Evolutionary conservation across 1,139 yeast species (phyloP).

Genomic region (Magnusiomyces suaveolens): DNA sequence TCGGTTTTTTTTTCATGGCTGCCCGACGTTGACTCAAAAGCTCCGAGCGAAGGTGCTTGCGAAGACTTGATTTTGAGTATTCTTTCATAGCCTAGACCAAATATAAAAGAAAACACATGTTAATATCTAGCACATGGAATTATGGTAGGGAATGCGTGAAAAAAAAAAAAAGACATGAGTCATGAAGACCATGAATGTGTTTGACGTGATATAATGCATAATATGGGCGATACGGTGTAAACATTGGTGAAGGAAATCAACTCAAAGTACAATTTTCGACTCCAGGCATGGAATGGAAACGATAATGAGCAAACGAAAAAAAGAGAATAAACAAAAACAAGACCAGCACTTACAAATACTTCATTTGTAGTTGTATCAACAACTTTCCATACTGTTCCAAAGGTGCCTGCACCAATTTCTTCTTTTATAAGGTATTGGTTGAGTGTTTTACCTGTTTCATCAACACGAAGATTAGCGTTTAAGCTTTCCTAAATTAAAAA

Average conservation of each 20-base stretch:
- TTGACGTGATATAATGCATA: too few relatives aligned
- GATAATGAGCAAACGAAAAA: neutral
- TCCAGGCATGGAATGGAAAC: neutral
- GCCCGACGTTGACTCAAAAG: conserved; percentile 10
- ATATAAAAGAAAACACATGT: too few relatives aligned
- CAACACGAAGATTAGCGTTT: conserved; percentile 29
- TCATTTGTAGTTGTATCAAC: conserved; percentile 40
- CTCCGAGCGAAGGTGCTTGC: conserved; percentile 30
- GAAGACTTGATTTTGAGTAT: conserved; percentile 33
- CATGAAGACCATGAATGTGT: too few relatives aligned
- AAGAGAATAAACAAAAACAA: neutral
- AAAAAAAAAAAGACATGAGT: too few relatives aligned
- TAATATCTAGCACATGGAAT: too few relatives aligned
- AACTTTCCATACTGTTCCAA: conserved; percentile 83
- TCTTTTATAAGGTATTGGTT: conserved; percentile 50
- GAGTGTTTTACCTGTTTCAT: conserved; percentile 28
- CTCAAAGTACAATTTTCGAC: too few relatives aligned
- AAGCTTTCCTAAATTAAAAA: conserved; percentile 35
- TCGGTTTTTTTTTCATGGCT: conserved; percentile 3
- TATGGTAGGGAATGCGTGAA: too few relatives aligned
- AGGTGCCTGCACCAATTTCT: conserved; percentile 77
- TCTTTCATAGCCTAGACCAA: conserved; percentile 66
- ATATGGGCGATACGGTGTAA: too few relatives aligned
- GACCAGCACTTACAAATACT: conserved; percentile 36
- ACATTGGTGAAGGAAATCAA: too few relatives aligned